phyloP scores from a whole-genome alignment of 2,329 filamentous ascomycete genomes.

The Fusarium oxysporum region DNA sequence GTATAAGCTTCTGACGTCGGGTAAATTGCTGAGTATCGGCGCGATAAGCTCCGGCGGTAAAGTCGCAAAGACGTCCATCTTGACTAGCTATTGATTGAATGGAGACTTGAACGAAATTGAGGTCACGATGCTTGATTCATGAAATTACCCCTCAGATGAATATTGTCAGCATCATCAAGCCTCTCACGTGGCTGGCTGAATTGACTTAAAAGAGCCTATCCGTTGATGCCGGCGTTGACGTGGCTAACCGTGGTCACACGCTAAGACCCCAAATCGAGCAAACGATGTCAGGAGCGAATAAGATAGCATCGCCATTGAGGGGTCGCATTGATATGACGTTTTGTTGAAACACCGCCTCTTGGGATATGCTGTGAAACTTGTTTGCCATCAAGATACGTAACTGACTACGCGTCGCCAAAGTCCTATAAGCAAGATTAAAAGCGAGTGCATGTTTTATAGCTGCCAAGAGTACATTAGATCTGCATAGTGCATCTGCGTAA shows the following conservation, averaged over 20 bases:
- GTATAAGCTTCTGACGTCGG: constrained; percentile 15
- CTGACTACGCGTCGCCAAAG: background rate
- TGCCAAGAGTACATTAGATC: background rate
- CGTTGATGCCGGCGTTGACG: background rate
- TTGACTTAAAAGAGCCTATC: background rate
- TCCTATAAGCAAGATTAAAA: background rate
- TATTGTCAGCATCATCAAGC: constrained; percentile 2
- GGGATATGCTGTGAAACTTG: background rate
- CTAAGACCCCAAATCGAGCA: background rate
- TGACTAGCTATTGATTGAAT: background rate
- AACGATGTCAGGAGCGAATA: constrained; percentile 14
- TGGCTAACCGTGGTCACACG: background rate
- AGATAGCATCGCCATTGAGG: constrained; percentile 14
- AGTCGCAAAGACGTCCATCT: constrained; percentile 21
- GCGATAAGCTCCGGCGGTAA: constrained; percentile 19
- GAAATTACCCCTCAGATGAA: constrained; percentile 14
- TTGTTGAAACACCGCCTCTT: background rate
- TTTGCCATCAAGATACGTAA: background rate
- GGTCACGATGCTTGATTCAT: background rate
- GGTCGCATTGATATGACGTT: constrained; percentile 9
- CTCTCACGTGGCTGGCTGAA: constrained; percentile 15
- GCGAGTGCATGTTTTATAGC: background rate
- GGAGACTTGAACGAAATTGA: background rate
- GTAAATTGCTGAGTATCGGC: constrained; percentile 8
- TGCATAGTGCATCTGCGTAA: background rate